These are phyloP conservation scores for Phytophthora sansomeana DNA, from an alignment of 352 stramenopile species.

Conservation along the genomic window DNA sequence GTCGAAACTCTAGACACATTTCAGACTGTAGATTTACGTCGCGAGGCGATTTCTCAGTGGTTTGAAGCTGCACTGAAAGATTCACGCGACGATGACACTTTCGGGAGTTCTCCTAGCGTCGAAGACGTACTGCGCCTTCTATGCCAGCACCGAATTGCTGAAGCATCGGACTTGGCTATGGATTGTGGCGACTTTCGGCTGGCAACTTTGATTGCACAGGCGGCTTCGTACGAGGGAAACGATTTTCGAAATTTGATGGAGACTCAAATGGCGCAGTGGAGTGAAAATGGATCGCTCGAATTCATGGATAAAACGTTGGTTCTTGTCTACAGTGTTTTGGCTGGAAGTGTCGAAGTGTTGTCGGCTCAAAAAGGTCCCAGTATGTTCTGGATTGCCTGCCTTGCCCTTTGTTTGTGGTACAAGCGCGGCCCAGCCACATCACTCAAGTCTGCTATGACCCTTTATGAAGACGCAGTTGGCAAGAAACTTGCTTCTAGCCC, in stretches of 20 bases:
- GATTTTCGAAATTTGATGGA: constrained; percentile 61
- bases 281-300: constrained; percentile 52
- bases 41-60: constrained; percentile 80
- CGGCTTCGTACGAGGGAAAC: constrained; percentile 56
- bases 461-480: constrained; percentile 52
- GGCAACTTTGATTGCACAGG: constrained; percentile 71
- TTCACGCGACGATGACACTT: constrained; percentile 9
- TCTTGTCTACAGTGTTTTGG: constrained; percentile 72
- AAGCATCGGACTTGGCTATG: constrained; percentile 69
- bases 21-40: constrained; percentile 72
- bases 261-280: constrained; percentile 69
- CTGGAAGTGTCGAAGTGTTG: constrained; percentile 66
- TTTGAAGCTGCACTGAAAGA: constrained; percentile 63
- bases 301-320: constrained; percentile 70
- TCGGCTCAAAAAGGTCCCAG: constrained; percentile 52
- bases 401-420: constrained; percentile 82
- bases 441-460: constrained; percentile 52
- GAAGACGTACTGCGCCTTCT: constrained; percentile 52
- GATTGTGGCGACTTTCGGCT: constrained; percentile 70
- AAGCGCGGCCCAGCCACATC: constrained; percentile 57
- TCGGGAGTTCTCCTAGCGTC: constrained; percentile 28
- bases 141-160: constrained; percentile 63
- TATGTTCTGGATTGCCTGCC: constrained; percentile 64
- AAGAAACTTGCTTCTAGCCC: constrained; percentile 49
- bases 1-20: constrained; percentile 73